These are phyloP conservation scores for Eremothecium coryli DNA, from an alignment of 1,139 yeast genomes.

Conservation along the genomic window DNA sequence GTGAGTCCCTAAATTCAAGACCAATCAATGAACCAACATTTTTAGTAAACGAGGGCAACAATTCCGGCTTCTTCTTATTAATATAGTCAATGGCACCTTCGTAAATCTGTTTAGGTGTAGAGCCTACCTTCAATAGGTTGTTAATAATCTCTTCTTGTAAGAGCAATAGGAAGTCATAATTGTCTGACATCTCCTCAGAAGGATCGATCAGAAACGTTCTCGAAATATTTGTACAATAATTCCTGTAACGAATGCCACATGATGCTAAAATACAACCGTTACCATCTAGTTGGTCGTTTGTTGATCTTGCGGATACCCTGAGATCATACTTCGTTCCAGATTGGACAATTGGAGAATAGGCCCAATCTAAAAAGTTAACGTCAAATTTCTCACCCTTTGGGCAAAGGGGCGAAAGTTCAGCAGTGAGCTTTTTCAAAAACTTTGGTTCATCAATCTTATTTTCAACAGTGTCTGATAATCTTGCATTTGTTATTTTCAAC, in stretches of 20 bases:
- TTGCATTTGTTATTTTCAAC: constrained; percentile 59
- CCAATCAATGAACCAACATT: constrained; percentile 90
- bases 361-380: constrained; percentile 78
- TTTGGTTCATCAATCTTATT: constrained; percentile 69
- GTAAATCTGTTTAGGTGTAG: constrained; percentile 57
- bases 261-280: constrained; percentile 81
- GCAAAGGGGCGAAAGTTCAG: constrained; percentile 38
- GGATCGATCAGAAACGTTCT: constrained; percentile 91
- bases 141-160: constrained; percentile 56
- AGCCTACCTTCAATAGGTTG: constrained; percentile 55
- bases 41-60: constrained; percentile 59
- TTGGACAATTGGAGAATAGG: constrained; percentile 85
- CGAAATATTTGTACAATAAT: constrained; percentile 81
- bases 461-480: constrained; percentile 69
- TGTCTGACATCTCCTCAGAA: constrained; percentile 62
- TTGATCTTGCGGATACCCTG: constrained; percentile 75
- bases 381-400: constrained; percentile 55
- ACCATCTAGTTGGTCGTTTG: constrained; percentile 53
- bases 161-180: constrained; percentile 66
- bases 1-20: constrained; percentile 78
- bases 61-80: constrained; percentile 49
- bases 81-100: constrained; percentile 53
- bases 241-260: constrained; percentile 77
- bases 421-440: constrained; percentile 55
- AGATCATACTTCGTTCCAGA: constrained; percentile 82